These are phyloP conservation scores for Ceratonia siliqua DNA, from an alignment of 306 rosid genomes.

Conservation along the genomic window DNA sequence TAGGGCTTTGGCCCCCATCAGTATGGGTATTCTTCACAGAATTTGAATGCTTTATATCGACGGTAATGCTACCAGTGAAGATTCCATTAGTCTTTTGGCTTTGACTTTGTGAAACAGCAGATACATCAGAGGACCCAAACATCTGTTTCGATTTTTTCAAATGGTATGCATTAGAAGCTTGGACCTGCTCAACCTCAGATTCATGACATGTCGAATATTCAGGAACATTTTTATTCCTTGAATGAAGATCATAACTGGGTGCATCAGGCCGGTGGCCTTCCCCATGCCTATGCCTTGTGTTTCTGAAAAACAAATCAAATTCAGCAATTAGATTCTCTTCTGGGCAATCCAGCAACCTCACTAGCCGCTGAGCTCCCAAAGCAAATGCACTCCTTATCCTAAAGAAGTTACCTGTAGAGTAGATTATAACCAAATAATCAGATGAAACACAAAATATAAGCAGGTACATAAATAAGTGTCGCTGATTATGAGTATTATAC, in stretches of 20 bases:
- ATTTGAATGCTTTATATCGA: slow-evolving; percentile 43
- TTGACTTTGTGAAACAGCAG: slow-evolving; percentile 41
- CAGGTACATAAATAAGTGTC: background rate
- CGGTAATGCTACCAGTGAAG: slow-evolving; percentile 31
- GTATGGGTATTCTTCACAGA: slow-evolving; percentile 28
- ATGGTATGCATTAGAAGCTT: slow-evolving; percentile 23
- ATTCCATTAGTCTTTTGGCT: slow-evolving; percentile 40
- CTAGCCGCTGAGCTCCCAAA: slow-evolving; percentile 61
- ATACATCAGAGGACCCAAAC: slow-evolving; percentile 31
- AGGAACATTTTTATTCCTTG: slow-evolving; percentile 30
- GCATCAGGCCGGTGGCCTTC: slow-evolving; percentile 70
- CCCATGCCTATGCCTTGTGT: slow-evolving; percentile 86
- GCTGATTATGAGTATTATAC: background rate
- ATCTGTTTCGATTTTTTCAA: slow-evolving; percentile 31
- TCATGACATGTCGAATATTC: slow-evolving; percentile 42
- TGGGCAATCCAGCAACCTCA: slow-evolving; percentile 61
- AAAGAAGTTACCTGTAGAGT: slow-evolving; percentile 62
- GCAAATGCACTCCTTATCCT: slow-evolving; percentile 82
- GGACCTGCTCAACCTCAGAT: slow-evolving; percentile 37
- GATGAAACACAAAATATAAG: background rate
- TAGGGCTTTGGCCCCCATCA: slow-evolving; percentile 45
- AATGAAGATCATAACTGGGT: slow-evolving; percentile 37
- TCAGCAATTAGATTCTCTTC: slow-evolving; percentile 57
- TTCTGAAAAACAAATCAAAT: slow-evolving; percentile 66
- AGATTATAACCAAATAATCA: slow-evolving; percentile 26